These are phyloP conservation scores for Melocanna baccifera DNA, from an alignment of 176 grass and related monocot genomes.

Conservation along the genomic window DNA sequence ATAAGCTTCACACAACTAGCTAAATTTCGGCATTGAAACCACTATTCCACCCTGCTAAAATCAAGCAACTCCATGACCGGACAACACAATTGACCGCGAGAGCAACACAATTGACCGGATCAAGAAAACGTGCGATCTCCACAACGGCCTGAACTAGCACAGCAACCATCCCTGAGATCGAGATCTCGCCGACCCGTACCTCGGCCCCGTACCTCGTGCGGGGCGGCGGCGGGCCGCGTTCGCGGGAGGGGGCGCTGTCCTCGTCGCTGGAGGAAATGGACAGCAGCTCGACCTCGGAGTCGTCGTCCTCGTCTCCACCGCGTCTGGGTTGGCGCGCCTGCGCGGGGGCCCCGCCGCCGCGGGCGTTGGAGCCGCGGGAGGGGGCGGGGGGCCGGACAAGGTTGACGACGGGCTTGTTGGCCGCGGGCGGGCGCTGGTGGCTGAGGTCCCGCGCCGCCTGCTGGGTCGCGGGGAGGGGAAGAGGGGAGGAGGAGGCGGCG, in stretches of 20 bases:
- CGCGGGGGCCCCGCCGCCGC: conserved; percentile 7
- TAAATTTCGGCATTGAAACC: not conserved
- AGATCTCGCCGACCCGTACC: conserved; percentile 57
- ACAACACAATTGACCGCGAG: not conserved
- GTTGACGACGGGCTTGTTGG: conserved; percentile 87
- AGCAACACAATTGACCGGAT: not conserved
- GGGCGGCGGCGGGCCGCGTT: conserved; percentile 47
- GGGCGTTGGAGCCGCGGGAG: conserved; percentile 29
- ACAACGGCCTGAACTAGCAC: not conserved
- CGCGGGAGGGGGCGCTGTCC: conserved; percentile 50
- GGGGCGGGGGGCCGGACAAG: conserved; percentile 62
- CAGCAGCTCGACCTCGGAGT: conserved; percentile 90
- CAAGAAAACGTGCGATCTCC: not conserved
- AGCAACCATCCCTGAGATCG: conserved; percentile 23
- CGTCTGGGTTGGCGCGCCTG: conserved; percentile 52
- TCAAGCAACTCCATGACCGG: not conserved
- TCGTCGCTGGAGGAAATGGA: conserved; percentile 97
- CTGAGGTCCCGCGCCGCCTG: conserved; percentile 83
- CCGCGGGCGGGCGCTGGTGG: conserved; percentile 70
- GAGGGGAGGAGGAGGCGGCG: too few species aligned
- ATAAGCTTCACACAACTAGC: not conserved
- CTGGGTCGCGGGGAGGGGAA: too few species aligned
- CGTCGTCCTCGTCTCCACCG: conserved; percentile 81
- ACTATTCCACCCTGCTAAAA: not conserved
- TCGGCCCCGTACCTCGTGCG: conserved; percentile 86